Conservation (phyloP, 805 yeast genomes). For the Zygotorulaspora chibaensis region DNA sequence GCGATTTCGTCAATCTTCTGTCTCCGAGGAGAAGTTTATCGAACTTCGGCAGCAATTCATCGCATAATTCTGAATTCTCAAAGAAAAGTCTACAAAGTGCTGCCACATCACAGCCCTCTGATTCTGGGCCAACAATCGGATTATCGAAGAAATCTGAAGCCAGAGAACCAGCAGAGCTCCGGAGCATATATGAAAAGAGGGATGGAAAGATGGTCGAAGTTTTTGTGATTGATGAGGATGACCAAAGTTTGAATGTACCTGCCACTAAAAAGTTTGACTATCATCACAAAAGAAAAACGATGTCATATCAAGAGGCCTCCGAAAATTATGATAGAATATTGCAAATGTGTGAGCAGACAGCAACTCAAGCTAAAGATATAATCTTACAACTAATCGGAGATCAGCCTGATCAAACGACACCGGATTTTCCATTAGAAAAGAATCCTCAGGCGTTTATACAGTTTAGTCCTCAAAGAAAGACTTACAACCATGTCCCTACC, state of each 20-base stretch:
- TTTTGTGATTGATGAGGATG: conserved; percentile 22
- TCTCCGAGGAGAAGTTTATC: conserved; percentile 29
- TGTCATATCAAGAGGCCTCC: conserved; percentile 4
- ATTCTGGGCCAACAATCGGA: background rate
- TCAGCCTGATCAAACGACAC: background rate
- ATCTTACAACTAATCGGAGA: conserved; percentile 22
- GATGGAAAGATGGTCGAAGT: conserved; percentile 27
- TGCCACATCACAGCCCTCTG: conserved; percentile 19
- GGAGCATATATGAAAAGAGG: conserved; percentile 15
- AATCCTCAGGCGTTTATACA: background rate
- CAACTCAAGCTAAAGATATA: conserved; percentile 25
- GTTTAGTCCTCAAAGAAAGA: background rate
- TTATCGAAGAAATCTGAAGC: background rate
- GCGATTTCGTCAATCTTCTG: conserved; percentile 5
- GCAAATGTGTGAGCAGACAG: conserved; percentile 29
- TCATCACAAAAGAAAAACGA: background rate
- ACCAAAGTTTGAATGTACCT: background rate
- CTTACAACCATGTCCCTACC: background rate
- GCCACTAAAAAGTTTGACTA: background rate
- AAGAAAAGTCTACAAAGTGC: conserved; percentile 19
- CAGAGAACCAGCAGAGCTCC: background rate
- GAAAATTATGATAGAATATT: conserved; percentile 15
- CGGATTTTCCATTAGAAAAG: conserved; percentile 3
- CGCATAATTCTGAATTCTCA: conserved; percentile 29
- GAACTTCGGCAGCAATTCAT: conserved; percentile 23